Base-by-base conservation (phyloP, 2,329 filamentous ascomycete species). In the Acrocalymma vagum region DNA sequence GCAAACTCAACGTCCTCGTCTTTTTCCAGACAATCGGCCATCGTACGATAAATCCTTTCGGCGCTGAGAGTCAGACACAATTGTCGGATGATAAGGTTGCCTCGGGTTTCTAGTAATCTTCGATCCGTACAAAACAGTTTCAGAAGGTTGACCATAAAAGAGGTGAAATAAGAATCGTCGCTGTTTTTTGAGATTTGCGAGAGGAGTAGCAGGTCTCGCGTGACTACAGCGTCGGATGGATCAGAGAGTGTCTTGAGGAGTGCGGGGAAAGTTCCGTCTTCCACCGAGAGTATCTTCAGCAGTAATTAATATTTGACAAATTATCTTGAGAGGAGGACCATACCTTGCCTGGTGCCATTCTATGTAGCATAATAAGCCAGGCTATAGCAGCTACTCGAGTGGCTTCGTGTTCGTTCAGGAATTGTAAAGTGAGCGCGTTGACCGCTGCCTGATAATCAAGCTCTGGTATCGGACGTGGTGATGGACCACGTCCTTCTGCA, bases 1-100 rank as follows among this genome's bases (percentile, higher is more conserved):
- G 94, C 93, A 71, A 99, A 99, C 67, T 99, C 95, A 27, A 99
- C 84, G 65, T 99, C 94, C 72, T 97, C 94, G 69, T 99, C 94
- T 63, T 92, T 95, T 69, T 97, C 94, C 8, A 99, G 88, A 56
- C 94, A 96, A 59, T 99, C 94, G 17, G 94, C 95, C 51, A 99
- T 78, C 3, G 91, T 97, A 21, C 94, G 85, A 63, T 97, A 99
- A 43, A 99, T 99, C 29, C 92, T 84, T 68, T 99, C 94, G 0
- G 94, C 88, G 53, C 92, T 96, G 18, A 99, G 78, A 45, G 89
- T 96, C 45, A 95, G 83, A 67, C 93, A 99, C 17, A 99, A 78
- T 67, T 99, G 93, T 41, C 95, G 83, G 53, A 99, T 97, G 49
- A 99, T 99, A 23, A 99, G 78, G 62, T 99, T 99, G 7, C 95